Evolutionary conservation across 1,284 basidiomycete genomes (phyloP), one percentile per base, ranked within the genome.

Genomic region (Cryptococcus sp.): DNA sequence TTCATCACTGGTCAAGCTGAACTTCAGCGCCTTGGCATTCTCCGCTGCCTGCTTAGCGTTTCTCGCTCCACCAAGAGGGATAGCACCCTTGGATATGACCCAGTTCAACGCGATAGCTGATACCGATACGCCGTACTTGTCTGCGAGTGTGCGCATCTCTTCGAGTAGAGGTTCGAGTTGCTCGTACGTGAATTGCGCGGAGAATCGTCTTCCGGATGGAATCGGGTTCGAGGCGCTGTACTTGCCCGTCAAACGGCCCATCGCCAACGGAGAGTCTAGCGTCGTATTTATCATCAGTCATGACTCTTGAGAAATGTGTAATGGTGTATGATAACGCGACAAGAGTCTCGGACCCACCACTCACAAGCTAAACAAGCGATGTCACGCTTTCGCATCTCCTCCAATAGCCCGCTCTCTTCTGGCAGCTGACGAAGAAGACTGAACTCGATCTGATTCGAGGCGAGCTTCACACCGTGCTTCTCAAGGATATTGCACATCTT

Each of bases 1-100:
- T 43, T 71, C 69, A 39, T 67, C 69, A 5, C 29, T 13, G 0
- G 60, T 59, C 52, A 71, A 50, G 7, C 50, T 61, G 38, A 71
- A 68, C 11, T 61, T 66, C 47, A 63, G 46, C 8, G 69, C 69
- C 51, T 68, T 66, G 7, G 69, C 66, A 46, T 71, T 71, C 58
- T 71, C 46, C 25, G 22, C 54, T 10, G 75, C 76, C 54, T 78
- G 76, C 26, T 68, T 52, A 17, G 60, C 66, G 50, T 78, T 73
- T 52, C 74, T 64, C 0, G 76, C 75, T n/a, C 76, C 76, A 5
- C 74, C 73, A n/a, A 78, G 64, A 1, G 76, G 76, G 26, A 78
- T 76, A 6, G 73, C 74, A n/a, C 76, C 76, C 54, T 77, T 77
- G 25, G 59, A 59, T 34, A 78, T 71, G 17, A 78, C 74, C 76